Evolutionary conservation across 2,329 filamentous ascomycete genomes (phyloP).

Genomic region (Ploettnerulaceae sp.): DNA sequence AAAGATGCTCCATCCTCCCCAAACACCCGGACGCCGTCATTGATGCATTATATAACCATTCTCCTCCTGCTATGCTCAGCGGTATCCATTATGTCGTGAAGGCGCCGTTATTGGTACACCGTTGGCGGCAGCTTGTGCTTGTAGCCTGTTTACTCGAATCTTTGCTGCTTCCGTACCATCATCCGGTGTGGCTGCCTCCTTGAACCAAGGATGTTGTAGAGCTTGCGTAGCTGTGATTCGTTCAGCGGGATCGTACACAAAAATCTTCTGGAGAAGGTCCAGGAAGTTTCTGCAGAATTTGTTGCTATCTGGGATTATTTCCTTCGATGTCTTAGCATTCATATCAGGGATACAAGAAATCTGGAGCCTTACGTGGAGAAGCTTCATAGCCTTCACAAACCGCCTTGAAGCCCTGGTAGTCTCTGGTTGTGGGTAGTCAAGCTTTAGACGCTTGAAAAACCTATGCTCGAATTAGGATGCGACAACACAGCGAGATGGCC

Average conservation of each 20-base stretch:
- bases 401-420: slow-evolving; percentile 60
- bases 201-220: slow-evolving; percentile 64
- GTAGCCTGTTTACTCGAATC: slow-evolving; percentile 42
- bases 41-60: slow-evolving; percentile 25
- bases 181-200: slow-evolving; percentile 56
- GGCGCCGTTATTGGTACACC: slow-evolving; percentile 12
- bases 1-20: slow-evolving; percentile 19
- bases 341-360: background rate
- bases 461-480: slow-evolving; percentile 40
- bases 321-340: slow-evolving; percentile 40
- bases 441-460: slow-evolving; percentile 60
- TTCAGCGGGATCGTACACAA: slow-evolving; percentile 61
- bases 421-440: slow-evolving; percentile 60
- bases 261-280: slow-evolving; percentile 61
- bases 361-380: slow-evolving; percentile 49
- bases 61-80: slow-evolving; percentile 12
- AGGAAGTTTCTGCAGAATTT: slow-evolving; percentile 58
- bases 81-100: slow-evolving; percentile 28
- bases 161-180: slow-evolving; percentile 65
- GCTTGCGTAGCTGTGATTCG: slow-evolving; percentile 64
- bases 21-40: slow-evolving; percentile 29
- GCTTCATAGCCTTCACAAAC: slow-evolving; percentile 71
- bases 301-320: slow-evolving; percentile 58
- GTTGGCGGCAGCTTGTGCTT: slow-evolving; percentile 18
- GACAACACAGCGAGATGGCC: background rate